A percentile compares a stretch with the other conserved stretches of the same genome.
Conservation (phyloP, 1,284 basidiomycete species). For the Heterobasidion annosum region DNA sequence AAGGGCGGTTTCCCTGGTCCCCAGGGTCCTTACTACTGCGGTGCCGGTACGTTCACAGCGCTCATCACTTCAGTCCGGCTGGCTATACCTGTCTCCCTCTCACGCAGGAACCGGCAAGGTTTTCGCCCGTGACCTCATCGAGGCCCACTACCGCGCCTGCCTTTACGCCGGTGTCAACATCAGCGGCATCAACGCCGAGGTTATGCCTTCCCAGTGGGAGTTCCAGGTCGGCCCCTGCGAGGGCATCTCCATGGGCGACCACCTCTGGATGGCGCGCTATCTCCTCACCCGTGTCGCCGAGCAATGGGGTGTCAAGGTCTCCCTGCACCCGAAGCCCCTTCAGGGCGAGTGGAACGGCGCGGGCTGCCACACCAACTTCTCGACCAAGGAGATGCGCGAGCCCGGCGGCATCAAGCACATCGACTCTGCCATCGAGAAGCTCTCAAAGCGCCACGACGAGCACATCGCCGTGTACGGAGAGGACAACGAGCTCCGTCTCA, state of each 20-base stretch:
- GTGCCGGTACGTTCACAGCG: slow-evolving; percentile 72
- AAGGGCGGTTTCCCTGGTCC: slow-evolving; percentile 99
- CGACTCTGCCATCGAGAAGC: slow-evolving; percentile 89
- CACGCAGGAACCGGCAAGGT: slow-evolving; percentile 85
- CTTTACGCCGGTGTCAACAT: slow-evolving; percentile 97
- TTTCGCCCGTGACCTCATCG: slow-evolving; percentile 97
- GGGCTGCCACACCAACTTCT: slow-evolving; percentile 94
- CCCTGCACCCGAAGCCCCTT: slow-evolving; percentile 99
- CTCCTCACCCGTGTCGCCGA: slow-evolving; percentile 91
- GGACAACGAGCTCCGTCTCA: slow-evolving; percentile 91
- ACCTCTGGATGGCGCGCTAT: slow-evolving; percentile 95
- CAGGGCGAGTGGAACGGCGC: slow-evolving; percentile 99
- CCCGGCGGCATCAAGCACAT: slow-evolving; percentile 92
- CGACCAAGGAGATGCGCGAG: slow-evolving; percentile 87
- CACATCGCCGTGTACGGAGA: slow-evolving; percentile 97
- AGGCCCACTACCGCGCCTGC: slow-evolving; percentile 98
- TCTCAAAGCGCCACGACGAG: slow-evolving; percentile 76
- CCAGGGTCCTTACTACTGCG: slow-evolving; percentile 99
- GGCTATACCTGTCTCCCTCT: slow-evolving; percentile 4
- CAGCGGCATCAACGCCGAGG: slow-evolving; percentile 99
- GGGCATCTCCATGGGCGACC: slow-evolving; percentile 98
- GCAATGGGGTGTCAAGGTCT: slow-evolving; percentile 97
- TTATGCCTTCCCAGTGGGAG: slow-evolving; percentile 99
- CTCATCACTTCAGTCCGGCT: not conserved
- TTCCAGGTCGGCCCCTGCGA: slow-evolving; percentile 99